Conservation (phyloP, 164 flowering plant species). For the Paratinospora sagittata region DNA sequence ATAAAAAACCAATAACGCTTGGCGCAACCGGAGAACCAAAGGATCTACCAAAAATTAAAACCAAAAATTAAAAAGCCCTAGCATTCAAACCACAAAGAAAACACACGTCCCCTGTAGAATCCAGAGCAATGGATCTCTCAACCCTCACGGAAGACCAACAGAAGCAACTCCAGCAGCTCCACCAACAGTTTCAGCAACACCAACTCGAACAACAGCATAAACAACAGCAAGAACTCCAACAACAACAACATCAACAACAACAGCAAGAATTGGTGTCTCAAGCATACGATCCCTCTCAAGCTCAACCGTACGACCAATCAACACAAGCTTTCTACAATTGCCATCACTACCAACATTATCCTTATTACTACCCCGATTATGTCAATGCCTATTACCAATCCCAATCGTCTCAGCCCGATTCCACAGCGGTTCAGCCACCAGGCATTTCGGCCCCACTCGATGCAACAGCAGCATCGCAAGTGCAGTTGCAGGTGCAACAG, state of each 20-base stretch:
- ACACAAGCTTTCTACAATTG: slow-evolving; percentile 19
- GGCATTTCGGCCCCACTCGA: slow-evolving; percentile 28
- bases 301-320: slow-evolving; percentile 23
- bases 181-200: slow-evolving; percentile 24
- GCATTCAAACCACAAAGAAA: no score
- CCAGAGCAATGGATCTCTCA: slow-evolving; percentile 26
- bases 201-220: slow-evolving; percentile 19
- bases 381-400: slow-evolving; percentile 7
- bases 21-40: no score
- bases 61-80: no score
- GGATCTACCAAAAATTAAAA: no score
- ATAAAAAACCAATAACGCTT: no score
- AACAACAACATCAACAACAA: slow-evolving; percentile 14
- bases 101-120: background rate
- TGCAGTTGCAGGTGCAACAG: background rate
- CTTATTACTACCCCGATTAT: slow-evolving; percentile 22
- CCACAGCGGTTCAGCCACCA: slow-evolving; percentile 28
- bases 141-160: slow-evolving; percentile 26
- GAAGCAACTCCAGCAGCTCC: slow-evolving; percentile 22
- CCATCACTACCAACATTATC: slow-evolving; percentile 20
- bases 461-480: slow-evolving; percentile 15
- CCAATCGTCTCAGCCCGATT: slow-evolving; percentile 11
- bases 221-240: slow-evolving; percentile 20
- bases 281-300: slow-evolving; percentile 26
- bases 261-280: slow-evolving; percentile 16